Evolutionary conservation across 257 asterid species (phyloP), one percentile per base, ranked within the genome.

Genomic region (Fraxinus quadrangulata): DNA sequence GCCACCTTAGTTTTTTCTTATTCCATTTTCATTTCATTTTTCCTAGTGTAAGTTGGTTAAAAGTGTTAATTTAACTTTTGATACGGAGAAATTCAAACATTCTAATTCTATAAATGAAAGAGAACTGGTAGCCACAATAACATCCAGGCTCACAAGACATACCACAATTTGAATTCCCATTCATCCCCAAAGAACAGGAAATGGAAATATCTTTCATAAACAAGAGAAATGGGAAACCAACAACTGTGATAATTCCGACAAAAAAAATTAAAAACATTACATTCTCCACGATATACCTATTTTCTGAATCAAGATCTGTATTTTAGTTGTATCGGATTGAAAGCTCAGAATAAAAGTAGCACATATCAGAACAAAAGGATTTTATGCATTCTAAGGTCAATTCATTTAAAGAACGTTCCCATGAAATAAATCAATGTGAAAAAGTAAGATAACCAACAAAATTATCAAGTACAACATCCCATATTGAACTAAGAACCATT

Each of bases 281-380:
- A 23, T 63, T 75, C 73, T 42, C 54, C 39, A 6, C 16, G 2
- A 3, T 61, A 24, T 7, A 23, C 16, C 68, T 7, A 23, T 61
- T 61, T 23, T 61, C 68, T 3, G 11, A 61, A 77, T 34, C 75
- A 75, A 70, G 65, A 84, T 67, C 61, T 73, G 63, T 34, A 28
- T 69, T 36, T 6, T 42, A 42, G 42, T 3, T 70, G 45, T 54
- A 67, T 67, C 81, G 12, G 66, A 33, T 37, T 36, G 49, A 76
- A 76, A 72, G 73, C 49, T 78, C 63, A 67, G 30, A 51, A 40
- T 14, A 49, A 63, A 79, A 78, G 13, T 0, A 66, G 49, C 75
- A 37, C 69, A 51, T 31, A 19, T 54, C 24, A 67, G 19, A 75
- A 75, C 49, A 73, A 34, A 28, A 30, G 24, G 37, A 21, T 36